These are phyloP conservation scores for Tolypocladium capitatum DNA, from an alignment of 2,329 filamentous ascomycete genomes.

Conservation along the genomic window DNA sequence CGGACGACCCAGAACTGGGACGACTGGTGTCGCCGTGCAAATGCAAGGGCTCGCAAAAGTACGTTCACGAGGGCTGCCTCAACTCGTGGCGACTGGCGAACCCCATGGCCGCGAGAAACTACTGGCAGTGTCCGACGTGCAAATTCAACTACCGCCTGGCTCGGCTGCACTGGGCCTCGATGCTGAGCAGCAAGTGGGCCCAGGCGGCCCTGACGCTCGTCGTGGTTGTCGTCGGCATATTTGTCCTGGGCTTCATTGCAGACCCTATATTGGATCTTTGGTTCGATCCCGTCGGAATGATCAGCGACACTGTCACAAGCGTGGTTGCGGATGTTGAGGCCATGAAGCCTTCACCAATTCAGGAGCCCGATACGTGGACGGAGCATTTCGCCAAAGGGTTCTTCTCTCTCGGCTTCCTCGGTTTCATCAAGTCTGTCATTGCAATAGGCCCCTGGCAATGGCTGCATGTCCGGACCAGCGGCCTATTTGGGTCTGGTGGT, in stretches of 20 bases:
- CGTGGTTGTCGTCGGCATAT: constrained; percentile 61
- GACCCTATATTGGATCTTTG: constrained; percentile 87
- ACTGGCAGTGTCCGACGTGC: constrained; percentile 81
- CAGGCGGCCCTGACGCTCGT: constrained; percentile 58
- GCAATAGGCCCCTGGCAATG: constrained; percentile 63
- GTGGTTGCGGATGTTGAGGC: constrained; percentile 28
- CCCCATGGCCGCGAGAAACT: constrained; percentile 52
- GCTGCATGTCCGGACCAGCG: constrained; percentile 57
- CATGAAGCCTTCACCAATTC: constrained; percentile 23
- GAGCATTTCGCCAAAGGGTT: constrained; percentile 84
- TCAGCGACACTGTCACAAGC: constrained; percentile 37
- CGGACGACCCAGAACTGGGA: constrained; percentile 59
- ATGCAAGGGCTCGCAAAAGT: constrained; percentile 86
- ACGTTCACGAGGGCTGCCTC: constrained; percentile 87
- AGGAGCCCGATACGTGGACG: constrained; percentile 50
- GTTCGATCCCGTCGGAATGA: constrained; percentile 59
- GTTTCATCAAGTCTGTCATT: constrained; percentile 69
- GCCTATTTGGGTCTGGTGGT: constrained; percentile 34
- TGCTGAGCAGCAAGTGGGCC: constrained; percentile 51
- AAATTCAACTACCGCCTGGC: constrained; percentile 69
- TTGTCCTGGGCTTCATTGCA: constrained; percentile 77
- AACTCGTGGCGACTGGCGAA: constrained; percentile 69
- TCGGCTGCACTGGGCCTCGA: constrained; percentile 61
- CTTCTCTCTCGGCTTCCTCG: constrained; percentile 76
- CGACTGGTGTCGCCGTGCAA: constrained; percentile 79